Evolutionary conservation across 1,139 yeast species (phyloP).

Genomic region (Candida freyschussii): DNA sequence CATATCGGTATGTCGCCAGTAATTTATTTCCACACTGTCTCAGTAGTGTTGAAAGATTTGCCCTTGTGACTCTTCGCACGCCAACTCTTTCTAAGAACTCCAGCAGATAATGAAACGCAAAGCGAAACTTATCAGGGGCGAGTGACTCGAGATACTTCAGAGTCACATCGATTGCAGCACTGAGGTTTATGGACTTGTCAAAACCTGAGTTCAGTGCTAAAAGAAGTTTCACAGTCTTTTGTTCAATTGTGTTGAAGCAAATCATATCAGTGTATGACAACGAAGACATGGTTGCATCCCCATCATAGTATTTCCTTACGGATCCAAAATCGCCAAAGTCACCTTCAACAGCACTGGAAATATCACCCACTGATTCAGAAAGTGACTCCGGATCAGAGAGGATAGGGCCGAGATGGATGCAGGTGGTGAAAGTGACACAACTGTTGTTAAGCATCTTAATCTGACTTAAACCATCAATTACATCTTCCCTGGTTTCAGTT

Average conservation of each 20-base stretch:
- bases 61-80: slow-evolving; percentile 4
- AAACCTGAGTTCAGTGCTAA: slow-evolving; percentile 8
- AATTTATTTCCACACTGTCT: slow-evolving; percentile 17
- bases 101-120: slow-evolving; percentile 13
- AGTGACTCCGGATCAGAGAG: background rate
- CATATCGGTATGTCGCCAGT: slow-evolving; percentile 10
- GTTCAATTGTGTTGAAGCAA: slow-evolving; percentile 9
- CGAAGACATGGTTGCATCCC: background rate
- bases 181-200: slow-evolving; percentile 6
- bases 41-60: slow-evolving; percentile 9
- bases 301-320: slow-evolving; percentile 4
- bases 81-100: slow-evolving; percentile 4
- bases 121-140: slow-evolving; percentile 8
- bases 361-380: background rate
- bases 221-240: slow-evolving; percentile 6
- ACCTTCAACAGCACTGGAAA: slow-evolving; percentile 4
- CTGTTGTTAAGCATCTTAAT: slow-evolving; percentile 11
- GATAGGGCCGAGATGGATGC: too few relatives aligned
- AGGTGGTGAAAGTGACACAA: too few relatives aligned
- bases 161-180: slow-evolving; percentile 14
- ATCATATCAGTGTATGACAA: slow-evolving; percentile 11
- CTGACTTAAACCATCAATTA: slow-evolving; percentile 8
- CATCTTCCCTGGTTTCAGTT: slow-evolving; percentile 1
- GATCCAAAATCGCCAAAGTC: slow-evolving; percentile 20
- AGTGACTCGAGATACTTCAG: slow-evolving; percentile 9